Evolutionary conservation across 208 protist genomes (phyloP).

Genomic region (Acanthamoeba castellanii): DNA sequence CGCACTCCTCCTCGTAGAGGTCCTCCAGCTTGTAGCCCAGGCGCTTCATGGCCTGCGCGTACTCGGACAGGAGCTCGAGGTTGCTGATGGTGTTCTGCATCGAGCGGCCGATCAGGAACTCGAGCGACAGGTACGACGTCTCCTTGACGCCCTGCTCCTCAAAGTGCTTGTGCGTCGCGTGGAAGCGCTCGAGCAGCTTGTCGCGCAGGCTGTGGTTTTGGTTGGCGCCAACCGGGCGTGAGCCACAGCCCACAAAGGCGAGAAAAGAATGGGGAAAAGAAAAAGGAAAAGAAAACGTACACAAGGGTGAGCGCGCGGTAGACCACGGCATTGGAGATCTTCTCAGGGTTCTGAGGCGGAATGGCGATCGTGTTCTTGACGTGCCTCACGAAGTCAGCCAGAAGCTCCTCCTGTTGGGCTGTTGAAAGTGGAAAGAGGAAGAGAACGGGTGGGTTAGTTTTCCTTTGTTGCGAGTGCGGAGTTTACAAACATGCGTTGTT

Average conservation of each 20-base stretch:
- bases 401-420: constrained; percentile 38
- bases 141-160: constrained; percentile 83
- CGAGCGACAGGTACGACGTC: constrained; percentile 91
- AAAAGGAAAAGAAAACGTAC: background rate
- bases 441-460: background rate
- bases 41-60: constrained; percentile 83
- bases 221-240: no score
- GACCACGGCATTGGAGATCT: constrained; percentile 12
- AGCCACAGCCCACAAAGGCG: no score
- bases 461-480: background rate
- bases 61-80: constrained; percentile 83
- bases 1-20: constrained; percentile 87
- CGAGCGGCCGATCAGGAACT: constrained; percentile 90
- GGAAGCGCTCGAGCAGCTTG: constrained; percentile 47
- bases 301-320: constrained; percentile 38
- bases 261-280: background rate
- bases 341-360: constrained; percentile 33
- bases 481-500: background rate
- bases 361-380: constrained; percentile 39
- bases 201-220: background rate
- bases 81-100: constrained; percentile 88
- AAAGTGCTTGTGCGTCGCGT: constrained; percentile 57
- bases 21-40: constrained; percentile 90
- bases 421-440: background rate
- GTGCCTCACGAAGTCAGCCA: constrained; percentile 33